These are phyloP conservation scores for Tulasnella sp. DNA, from an alignment of 768 basidiomycete genomes.

Conservation along the genomic window DNA sequence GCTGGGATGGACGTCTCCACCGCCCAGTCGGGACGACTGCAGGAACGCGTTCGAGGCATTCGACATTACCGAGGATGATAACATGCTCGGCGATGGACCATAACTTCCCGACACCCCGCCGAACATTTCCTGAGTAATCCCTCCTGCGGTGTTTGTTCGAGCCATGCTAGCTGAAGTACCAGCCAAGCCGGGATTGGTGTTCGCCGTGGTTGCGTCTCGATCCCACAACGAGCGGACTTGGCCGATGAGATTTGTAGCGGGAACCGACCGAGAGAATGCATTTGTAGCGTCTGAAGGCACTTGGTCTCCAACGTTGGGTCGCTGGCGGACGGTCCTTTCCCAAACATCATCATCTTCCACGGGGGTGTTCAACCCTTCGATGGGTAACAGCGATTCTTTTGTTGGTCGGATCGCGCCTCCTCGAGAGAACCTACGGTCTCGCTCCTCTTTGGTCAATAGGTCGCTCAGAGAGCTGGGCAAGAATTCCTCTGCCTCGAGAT, in stretches of 20 bases:
- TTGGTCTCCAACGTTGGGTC: not conserved
- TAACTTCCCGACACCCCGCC: slow-evolving; percentile 26
- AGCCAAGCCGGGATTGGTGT: not conserved
- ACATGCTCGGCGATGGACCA: slow-evolving; percentile 14
- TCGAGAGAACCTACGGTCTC: slow-evolving; percentile 70
- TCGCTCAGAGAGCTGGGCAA: slow-evolving; percentile 83
- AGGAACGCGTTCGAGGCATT: slow-evolving; percentile 19
- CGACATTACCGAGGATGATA: slow-evolving; percentile 2
- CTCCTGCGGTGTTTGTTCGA: not conserved
- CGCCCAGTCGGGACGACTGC: slow-evolving; percentile 6
- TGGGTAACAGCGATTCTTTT: not conserved
- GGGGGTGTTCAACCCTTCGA: not conserved
- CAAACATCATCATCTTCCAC: not conserved
- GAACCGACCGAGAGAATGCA: slow-evolving; percentile 69
- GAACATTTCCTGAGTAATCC: slow-evolving; percentile 34
- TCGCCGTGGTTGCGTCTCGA: slow-evolving; percentile 36
- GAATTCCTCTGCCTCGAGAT: slow-evolving; percentile 73
- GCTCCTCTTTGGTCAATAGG: slow-evolving; percentile 80
- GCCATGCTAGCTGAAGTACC: not conserved
- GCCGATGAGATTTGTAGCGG: slow-evolving; percentile 64
- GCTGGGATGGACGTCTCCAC: not conserved
- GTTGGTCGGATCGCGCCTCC: slow-evolving; percentile 33
- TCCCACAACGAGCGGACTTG: slow-evolving; percentile 80
- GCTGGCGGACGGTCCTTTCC: slow-evolving; percentile 4
- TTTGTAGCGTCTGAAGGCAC: not conserved